Base-by-base conservation (phyloP, 441 rosid genomes). In the Jatropha multifida region DNA sequence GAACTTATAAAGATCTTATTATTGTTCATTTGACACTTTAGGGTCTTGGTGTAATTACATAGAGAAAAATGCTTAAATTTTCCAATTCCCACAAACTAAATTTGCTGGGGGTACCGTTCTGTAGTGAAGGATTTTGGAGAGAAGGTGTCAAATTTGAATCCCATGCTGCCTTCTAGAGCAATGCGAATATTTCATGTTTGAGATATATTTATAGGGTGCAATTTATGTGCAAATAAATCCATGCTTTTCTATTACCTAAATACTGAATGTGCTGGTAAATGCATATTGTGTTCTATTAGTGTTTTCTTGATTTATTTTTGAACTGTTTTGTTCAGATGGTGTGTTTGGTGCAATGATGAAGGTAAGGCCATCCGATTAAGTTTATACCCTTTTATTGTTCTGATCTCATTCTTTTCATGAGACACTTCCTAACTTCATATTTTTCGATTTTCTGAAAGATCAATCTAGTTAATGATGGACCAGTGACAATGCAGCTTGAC, bases 401-500 rank as follows among this genome's bases (percentile, higher is more conserved):
- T 15, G 15, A 13, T 10, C 4, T 48, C 7, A 17, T 52, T 11
- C 5, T 52, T 52, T 11, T 59, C 63, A 3, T 13, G 41, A 26
- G 1, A 5, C 37, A 8, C 49, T 23, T 0, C 20, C 75, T 78
- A 62, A 80, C 37, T 64, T n/a, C 6, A 56, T 62, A 54, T 51
- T 55, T 49, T 5, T 15, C 13, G 12, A 68, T 48, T 26, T 66
- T 82, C 17, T 70, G 74, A 72, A 76, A 94, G 96, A 96, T 94
- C 65, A 93, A 81, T 85, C 82, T 92, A 69, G 90, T 85, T 56
- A 95, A 95, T 54, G 98, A 93, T 64, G 99, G 99, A 46, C 99
- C 98, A 32, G 96, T 93, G 20, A 95, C 98, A 3, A 88, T 95
- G 96, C 99, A 93, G 79, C 86, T 92, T 0, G 96, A 95, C 18